A percentile compares a stretch with the other conserved stretches of the same genome.
Evolutionary conservation across 345 rosid genomes (phyloP).

Genomic region (Viola odorata): DNA sequence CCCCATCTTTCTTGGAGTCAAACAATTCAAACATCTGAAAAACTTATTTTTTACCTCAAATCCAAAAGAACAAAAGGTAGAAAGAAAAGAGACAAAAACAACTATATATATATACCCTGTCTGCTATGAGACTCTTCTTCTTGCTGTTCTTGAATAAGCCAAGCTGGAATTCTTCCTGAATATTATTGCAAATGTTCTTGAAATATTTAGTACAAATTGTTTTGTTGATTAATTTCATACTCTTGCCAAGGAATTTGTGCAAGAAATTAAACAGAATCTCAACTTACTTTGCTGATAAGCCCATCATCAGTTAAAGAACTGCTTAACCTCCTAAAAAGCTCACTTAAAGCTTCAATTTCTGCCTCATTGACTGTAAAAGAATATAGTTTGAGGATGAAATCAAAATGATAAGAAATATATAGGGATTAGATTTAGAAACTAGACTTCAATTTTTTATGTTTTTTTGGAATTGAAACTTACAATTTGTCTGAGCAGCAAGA

Average conservation of each 20-base stretch:
- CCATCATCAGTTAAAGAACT: constrained; percentile 51
- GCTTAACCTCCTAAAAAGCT: constrained; percentile 59
- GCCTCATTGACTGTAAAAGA: constrained; percentile 53
- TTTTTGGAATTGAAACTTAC: too few species aligned
- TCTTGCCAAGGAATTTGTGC: neutral
- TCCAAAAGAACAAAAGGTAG: too few species aligned
- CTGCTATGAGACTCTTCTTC: constrained; percentile 40
- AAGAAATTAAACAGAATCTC: neutral
- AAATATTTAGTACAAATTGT: neutral
- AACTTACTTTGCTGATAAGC: constrained; percentile 51
- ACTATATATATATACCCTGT: constrained; percentile 23
- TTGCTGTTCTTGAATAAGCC: constrained; percentile 56
- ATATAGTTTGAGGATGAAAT: too few species aligned
- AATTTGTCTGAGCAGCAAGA: too few species aligned
- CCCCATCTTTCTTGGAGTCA: constrained; percentile 55
- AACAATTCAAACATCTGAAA: constrained; percentile 55
- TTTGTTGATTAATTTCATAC: neutral
- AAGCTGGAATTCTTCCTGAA: constrained; percentile 68
- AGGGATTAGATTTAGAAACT: too few species aligned
- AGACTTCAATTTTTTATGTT: too few species aligned
- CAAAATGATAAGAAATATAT: too few species aligned
- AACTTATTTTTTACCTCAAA: neutral
- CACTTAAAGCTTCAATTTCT: constrained; percentile 49
- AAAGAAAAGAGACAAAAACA: neutral
- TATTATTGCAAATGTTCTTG: neutral